These are phyloP conservation scores for Papiliotrema nemorosa DNA, from an alignment of 1,284 basidiomycete genomes.

Conservation along the genomic window DNA sequence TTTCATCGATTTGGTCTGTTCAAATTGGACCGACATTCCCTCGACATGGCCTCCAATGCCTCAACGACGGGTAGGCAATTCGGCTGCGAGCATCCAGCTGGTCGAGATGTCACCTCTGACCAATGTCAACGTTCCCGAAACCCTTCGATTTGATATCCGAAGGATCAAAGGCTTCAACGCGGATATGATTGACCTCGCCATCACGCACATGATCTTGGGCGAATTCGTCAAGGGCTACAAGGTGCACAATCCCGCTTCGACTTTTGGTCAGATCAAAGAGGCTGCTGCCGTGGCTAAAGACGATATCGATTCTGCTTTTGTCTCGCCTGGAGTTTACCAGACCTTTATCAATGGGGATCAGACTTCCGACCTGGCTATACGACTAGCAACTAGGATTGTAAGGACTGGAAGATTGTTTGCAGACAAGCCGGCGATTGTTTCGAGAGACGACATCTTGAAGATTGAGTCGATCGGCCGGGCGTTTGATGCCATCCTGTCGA, in stretches of 20 bases:
- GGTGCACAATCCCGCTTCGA: not conserved
- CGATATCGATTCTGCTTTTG: not conserved
- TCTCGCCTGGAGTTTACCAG: not conserved
- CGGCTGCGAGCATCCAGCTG: conserved; percentile 31
- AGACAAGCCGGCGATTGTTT: not conserved
- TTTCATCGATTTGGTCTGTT: conserved; percentile 65
- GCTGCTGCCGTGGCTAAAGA: not conserved
- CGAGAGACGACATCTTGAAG: not conserved
- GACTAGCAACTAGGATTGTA: not conserved
- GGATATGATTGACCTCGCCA: conserved; percentile 71
- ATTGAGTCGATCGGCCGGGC: not conserved
- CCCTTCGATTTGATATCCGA: conserved; percentile 73
- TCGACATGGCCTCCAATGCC: conserved; percentile 42
- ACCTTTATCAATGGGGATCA: not conserved
- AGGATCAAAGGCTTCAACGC: conserved; percentile 61
- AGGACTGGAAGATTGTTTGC: not conserved
- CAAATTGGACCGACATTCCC: conserved; percentile 30
- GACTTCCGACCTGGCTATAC: not conserved
- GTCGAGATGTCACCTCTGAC: conserved; percentile 49
- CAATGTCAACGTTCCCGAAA: conserved; percentile 63
- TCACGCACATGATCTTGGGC: conserved; percentile 74
- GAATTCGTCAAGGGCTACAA: conserved; percentile 53
- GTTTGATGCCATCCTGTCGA: not conserved
- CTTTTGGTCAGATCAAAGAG: not conserved
- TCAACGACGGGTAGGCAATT: conserved; percentile 27